Base-by-base conservation (phyloP, 2,329 filamentous ascomycete genomes). In the Aureobasidium lini region DNA sequence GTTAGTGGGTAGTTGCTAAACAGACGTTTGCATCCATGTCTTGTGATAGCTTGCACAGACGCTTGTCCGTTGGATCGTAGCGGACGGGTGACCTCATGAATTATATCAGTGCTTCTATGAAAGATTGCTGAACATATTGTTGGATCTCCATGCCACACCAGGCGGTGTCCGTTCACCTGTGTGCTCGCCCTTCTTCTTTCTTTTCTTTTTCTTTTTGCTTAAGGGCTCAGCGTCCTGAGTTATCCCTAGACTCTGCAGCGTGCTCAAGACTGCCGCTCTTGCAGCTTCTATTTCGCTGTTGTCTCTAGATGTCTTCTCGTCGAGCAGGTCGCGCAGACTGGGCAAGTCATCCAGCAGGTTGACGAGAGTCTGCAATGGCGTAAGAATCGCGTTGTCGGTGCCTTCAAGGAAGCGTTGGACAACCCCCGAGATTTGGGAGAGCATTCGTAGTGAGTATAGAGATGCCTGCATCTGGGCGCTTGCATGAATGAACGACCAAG, bases 381-480 rank as follows among this genome's bases (percentile, higher is more conserved):
- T 1, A 7, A 52, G 6, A 10, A 37, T 44, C 5, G 46, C 36
- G 2, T 47, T n/a, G 8, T 29, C 28, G 6, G 32, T 44, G 13
- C 36, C 16, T 43, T 57, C 29, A 8, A 50, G 44, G 4, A 57
- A 16, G 36, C 10, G 32, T 16, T 40, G 28, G 10, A 48, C 40
- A 5, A 62, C 15, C 1, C 57, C 46, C 10, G 72, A 58, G 9
- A 74, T 65, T 57, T 78, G 76, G 28, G 67, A 67, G 13, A 77
- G 65, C 57, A 78, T 71, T 2, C 75, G 68, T 0, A 78, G 48
- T 0, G 75, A 77, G 61, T 78, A 78, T 6, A 75, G 66, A 1
- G 68, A 67, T 6, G 75, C 74, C 52, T 78, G 74, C 6, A 75
- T 61, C 23, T 75, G 69, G 9, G 74, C 75, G 6, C 64, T 65